Conservation (phyloP, 1,139 yeast species). For the Candida tropicalis region DNA sequence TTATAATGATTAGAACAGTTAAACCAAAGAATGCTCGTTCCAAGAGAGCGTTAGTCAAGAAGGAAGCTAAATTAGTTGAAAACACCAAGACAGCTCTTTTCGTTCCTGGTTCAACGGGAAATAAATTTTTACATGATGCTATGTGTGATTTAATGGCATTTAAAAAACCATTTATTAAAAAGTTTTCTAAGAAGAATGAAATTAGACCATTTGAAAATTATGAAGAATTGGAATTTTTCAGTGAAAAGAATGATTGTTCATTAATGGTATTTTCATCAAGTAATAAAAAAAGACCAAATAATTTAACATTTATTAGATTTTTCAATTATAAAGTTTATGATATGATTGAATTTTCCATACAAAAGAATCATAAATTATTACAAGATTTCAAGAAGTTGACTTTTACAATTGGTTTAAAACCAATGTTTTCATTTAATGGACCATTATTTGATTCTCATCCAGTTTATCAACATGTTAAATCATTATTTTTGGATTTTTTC, state of each 20-base stretch:
- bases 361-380: constrained; percentile 68
- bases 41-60: constrained; percentile 89
- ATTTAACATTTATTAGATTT: constrained; percentile 83
- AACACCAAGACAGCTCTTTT: constrained; percentile 89
- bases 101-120: constrained; percentile 85
- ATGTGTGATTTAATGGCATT: constrained; percentile 88
- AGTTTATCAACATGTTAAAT: constrained; percentile 79
- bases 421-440: constrained; percentile 93
- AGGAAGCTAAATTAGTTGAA: constrained; percentile 86
- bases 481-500: constrained; percentile 88
- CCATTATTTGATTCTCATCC: constrained; percentile 91
- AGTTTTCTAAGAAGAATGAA: constrained; percentile 86
- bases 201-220: constrained; percentile 93
- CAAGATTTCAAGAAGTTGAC: constrained; percentile 81
- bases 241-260: constrained; percentile 93
- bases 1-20: constrained; percentile 63
- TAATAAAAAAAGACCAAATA: constrained; percentile 93
- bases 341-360: constrained; percentile 87
- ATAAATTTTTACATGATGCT: constrained; percentile 80
- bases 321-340: constrained; percentile 90
- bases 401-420: constrained; percentile 87
- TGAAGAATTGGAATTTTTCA: constrained; percentile 81
- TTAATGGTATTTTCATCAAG: constrained; percentile 78
- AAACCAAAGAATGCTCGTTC: constrained; percentile 94
- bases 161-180: constrained; percentile 88